Base-by-base conservation (phyloP, 306 rosid genomes). In the Trichosanthes truncata region DNA sequence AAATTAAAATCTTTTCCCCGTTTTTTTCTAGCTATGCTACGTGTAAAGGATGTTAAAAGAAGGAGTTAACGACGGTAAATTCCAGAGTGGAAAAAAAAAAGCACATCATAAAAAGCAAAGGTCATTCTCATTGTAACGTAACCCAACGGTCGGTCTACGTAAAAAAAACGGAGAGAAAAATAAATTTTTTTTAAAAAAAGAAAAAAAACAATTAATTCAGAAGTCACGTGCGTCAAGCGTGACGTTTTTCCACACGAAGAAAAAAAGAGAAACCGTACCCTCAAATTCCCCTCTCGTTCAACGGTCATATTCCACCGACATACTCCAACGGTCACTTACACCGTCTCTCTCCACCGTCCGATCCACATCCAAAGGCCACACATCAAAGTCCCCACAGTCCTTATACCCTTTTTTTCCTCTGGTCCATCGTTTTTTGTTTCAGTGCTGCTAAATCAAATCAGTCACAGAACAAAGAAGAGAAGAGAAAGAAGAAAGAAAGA, bases 241-340 rank as follows among this genome's bases (percentile, higher is more conserved):
- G 77, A 45, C 56, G 55, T 23, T 5, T 12, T 71, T 7, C n/a
- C 56, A 7, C 7, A 14, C 10, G 38, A 31, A 49, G 60, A 17
- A 14, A 72, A 45, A 68, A 6, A 48, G 17, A 17, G 20, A 31
- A 4, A 21, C 90, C 93, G 89, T 90, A 88, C 93, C 82, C 82
- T 75, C 80, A 73, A 80, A 46, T n/a, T 11, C 4, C 77, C 83
- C 48, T 13, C 40, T 1, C 40, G 20, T 62, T 52, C 66, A 95
- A 95, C 98, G 98, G 98, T 91, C 90, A 91, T 85, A 87, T 89
- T 84, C 88, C 84, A 82, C 92, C 91, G 90, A 87, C 91, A 90
- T 62, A 18, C 36, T 60, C 21, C 89, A 91, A 91, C 96, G 96
- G 96, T 89, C 89, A 86, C 73, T 79, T 84, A 68, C 56, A 53